phyloP scores from a whole-genome alignment of 768 basidiomycete species.

The Clitopilus passeckerianus region DNA sequence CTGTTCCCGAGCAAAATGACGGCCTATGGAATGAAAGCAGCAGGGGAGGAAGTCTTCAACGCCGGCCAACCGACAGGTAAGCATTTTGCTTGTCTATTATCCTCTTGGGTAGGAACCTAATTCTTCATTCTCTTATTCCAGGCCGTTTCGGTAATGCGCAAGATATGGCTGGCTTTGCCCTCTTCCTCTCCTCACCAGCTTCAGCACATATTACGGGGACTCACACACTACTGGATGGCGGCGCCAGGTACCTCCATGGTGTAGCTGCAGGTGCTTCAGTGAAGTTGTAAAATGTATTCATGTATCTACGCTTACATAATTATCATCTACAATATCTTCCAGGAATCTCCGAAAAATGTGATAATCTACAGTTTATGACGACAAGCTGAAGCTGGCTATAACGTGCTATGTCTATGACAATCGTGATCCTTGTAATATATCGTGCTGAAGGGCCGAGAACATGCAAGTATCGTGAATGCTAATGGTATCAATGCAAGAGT shows the following conservation, averaged over 20 bases:
- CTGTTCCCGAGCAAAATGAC: constrained; percentile 88
- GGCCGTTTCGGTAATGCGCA: constrained; percentile 61
- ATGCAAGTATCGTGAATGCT: too few species aligned
- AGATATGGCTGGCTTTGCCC: constrained; percentile 68
- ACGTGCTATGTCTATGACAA: too few species aligned
- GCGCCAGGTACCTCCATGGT: constrained; percentile 31
- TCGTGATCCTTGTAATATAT: too few species aligned
- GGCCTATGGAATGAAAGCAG: constrained; percentile 55
- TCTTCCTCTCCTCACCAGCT: constrained; percentile 70
- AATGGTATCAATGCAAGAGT: too few species aligned
- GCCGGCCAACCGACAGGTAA: constrained; percentile 61
- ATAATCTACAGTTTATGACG: too few species aligned
- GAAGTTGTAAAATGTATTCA: constrained; percentile 23
- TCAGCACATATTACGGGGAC: constrained; percentile 71
- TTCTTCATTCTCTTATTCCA: constrained; percentile 15
- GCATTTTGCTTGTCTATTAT: background rate
- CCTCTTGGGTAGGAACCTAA: background rate
- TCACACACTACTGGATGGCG: constrained; percentile 72
- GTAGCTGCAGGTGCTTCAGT: constrained; percentile 19
- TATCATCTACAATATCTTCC: background rate
- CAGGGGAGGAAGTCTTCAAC: constrained; percentile 48
- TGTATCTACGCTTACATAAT: background rate
- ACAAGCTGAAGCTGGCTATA: too few species aligned
- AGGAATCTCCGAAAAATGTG: background rate
- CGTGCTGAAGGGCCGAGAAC: too few species aligned